Evolutionary conservation across 106 monocot species (phyloP).

Genomic region (Hemerocallis citrina): DNA sequence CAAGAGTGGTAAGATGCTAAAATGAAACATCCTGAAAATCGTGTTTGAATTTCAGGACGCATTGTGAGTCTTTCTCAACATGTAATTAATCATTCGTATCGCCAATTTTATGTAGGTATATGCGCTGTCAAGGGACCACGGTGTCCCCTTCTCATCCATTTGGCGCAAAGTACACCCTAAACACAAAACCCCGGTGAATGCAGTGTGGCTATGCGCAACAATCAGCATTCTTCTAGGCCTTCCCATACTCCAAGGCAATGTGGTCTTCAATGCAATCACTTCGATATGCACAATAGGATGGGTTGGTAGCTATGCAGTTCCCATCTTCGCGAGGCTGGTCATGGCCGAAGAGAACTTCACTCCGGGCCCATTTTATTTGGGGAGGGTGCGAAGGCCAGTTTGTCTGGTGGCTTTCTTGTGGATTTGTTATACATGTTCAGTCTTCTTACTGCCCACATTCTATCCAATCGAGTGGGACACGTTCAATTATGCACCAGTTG

Average conservation of each 20-base stretch:
- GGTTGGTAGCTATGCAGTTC: constrained; percentile 76
- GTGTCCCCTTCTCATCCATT: constrained; percentile 68
- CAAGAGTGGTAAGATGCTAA: constrained; percentile 86
- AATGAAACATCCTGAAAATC: background rate
- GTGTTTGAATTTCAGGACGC: too few species aligned
- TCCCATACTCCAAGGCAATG: constrained; percentile 58
- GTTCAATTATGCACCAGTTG: too few species aligned
- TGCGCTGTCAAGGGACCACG: constrained; percentile 62
- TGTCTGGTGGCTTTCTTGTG: too few species aligned
- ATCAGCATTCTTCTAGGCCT: constrained; percentile 63
- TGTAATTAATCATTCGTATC: background rate
- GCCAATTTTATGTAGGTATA: constrained; percentile 33
- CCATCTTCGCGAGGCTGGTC: too few species aligned
- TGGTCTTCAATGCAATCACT: constrained; percentile 75
- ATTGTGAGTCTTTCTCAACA: too few species aligned
- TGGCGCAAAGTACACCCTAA: constrained; percentile 68
- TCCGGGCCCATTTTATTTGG: too few species aligned
- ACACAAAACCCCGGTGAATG: constrained; percentile 66
- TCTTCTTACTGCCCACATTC: too few species aligned
- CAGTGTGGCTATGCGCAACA: constrained; percentile 66
- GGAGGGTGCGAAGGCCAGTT: too few species aligned
- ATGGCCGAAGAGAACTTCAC: too few species aligned
- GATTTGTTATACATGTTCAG: too few species aligned
- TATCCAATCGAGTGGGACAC: too few species aligned
- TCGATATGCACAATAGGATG: constrained; percentile 68